phyloP scores from a whole-genome alignment of 768 basidiomycete species.

The Clitopilus hobsonii region DNA sequence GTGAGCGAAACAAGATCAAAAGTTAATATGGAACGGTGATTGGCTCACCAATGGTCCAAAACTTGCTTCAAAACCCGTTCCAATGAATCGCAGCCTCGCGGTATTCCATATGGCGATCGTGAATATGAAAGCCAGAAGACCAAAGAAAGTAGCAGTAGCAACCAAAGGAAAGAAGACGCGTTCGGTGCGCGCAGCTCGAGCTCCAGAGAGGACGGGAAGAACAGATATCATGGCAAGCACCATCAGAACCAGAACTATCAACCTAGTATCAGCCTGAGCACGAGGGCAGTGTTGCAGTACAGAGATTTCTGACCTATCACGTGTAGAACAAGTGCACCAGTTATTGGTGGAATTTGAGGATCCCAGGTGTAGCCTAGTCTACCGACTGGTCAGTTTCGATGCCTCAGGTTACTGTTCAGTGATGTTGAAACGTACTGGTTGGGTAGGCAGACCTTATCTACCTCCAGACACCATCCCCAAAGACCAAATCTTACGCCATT shows the following conservation, averaged over 20 bases:
- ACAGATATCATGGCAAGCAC: constrained; percentile 26
- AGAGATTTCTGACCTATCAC: constrained; percentile 23
- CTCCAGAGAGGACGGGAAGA: constrained; percentile 17
- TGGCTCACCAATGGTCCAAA: constrained; percentile 34
- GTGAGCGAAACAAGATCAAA: not conserved
- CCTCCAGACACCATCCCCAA: constrained; percentile 39
- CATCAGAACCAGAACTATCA: constrained; percentile 22
- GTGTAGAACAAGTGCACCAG: constrained; percentile 30
- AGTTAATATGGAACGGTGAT: not conserved
- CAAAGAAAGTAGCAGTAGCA: constrained; percentile 22
- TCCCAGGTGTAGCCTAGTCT: constrained; percentile 35
- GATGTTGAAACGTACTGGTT: constrained; percentile 25
- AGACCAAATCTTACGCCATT: constrained; percentile 35
- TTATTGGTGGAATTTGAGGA: constrained; percentile 27
- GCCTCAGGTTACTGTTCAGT: too few species aligned
- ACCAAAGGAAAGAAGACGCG: constrained; percentile 20
- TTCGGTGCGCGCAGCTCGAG: constrained; percentile 18
- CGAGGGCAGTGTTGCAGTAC: not conserved
- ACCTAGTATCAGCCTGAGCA: not conserved
- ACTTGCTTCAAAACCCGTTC: constrained; percentile 24
- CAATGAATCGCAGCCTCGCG: constrained; percentile 27
- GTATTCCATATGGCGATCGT: constrained; percentile 30
- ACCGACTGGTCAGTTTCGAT: not conserved
- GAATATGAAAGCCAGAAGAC: constrained; percentile 26
- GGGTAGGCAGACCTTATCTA: constrained; percentile 23